Evolutionary conservation across 441 rosid genomes (phyloP).

Genomic region (Pelargonium myrrhifolium): DNA sequence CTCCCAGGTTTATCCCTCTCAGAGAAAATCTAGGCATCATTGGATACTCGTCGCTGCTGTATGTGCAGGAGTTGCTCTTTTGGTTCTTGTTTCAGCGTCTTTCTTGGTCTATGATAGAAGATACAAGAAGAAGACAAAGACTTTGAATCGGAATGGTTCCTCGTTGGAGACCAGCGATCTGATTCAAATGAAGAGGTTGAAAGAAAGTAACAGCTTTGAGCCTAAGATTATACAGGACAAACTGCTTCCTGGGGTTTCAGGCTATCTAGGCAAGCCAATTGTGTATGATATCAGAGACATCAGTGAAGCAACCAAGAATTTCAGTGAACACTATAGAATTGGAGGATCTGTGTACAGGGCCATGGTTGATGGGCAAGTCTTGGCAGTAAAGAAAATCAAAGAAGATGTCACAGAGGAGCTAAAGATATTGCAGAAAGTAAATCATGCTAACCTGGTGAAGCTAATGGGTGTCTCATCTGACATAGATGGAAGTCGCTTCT

Average conservation of each 20-base stretch:
- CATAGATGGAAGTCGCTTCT: slow-evolving; percentile 29
- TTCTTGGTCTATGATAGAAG: slow-evolving; percentile 15
- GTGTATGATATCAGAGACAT: slow-evolving; percentile 33
- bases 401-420: slow-evolving; percentile 37
- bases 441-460: slow-evolving; percentile 53
- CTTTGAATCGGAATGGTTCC: slow-evolving; percentile 23
- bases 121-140: slow-evolving; percentile 20
- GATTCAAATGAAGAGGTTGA: slow-evolving; percentile 25
- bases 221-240: slow-evolving; percentile 37
- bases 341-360: slow-evolving; percentile 45
- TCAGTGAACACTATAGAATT: slow-evolving; percentile 35
- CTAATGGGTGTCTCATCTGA: slow-evolving; percentile 41
- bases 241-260: slow-evolving; percentile 44
- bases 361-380: slow-evolving; percentile 31
- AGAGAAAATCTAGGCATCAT: slow-evolving; percentile 10
- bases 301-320: slow-evolving; percentile 40
- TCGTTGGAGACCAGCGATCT: slow-evolving; percentile 30
- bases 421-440: slow-evolving; percentile 47
- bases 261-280: slow-evolving; percentile 40
- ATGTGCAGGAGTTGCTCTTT: slow-evolving; percentile 20
- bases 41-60: slow-evolving; percentile 15
- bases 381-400: slow-evolving; percentile 45
- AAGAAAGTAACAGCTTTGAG: slow-evolving; percentile 19
- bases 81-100: slow-evolving; percentile 20
- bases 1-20: slow-evolving; percentile 21